Percentiles rank a stretch among this genome's conserved stretches.
phyloP scores from a whole-genome alignment of 1,284 basidiomycete species.

The Ganoderma resinaceum region DNA sequence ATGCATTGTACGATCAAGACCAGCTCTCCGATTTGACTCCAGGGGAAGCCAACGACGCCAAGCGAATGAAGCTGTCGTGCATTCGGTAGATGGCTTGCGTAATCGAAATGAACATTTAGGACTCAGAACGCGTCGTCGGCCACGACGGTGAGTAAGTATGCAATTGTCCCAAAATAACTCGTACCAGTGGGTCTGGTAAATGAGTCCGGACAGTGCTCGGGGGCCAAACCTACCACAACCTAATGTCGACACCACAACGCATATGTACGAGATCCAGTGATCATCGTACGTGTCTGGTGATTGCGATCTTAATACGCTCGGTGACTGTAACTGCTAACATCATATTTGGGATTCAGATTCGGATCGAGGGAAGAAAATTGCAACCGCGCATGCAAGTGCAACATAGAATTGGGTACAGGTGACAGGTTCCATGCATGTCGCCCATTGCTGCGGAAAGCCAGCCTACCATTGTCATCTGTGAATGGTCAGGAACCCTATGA shows the following conservation, averaged over 20 bases:
- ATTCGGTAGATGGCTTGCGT: no score
- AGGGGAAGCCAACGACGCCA: not conserved
- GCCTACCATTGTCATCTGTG: not conserved
- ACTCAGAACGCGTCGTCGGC: no score
- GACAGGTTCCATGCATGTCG: not conserved
- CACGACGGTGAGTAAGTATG: no score
- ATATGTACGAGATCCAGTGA: no score
- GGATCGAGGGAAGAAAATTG: not conserved
- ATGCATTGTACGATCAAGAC: not conserved
- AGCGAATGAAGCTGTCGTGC: no score
- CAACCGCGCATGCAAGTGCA: not conserved
- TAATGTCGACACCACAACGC: no score
- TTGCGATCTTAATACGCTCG: not conserved
- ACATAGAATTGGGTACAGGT: not conserved
- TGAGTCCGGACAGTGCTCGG: no score
- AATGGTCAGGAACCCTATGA: not conserved
- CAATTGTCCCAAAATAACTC: no score
- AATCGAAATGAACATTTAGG: no score
- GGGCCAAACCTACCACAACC: no score
- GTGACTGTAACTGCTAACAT: not conserved
- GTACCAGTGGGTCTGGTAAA: no score
- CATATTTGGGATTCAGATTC: not conserved
- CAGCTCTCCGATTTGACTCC: not conserved
- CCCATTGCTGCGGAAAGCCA: not conserved
- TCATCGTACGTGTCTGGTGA: no score